Evolutionary conservation across 1,284 basidiomycete genomes (phyloP).

Genomic region (Pseudomicrostroma phylloplanum): DNA sequence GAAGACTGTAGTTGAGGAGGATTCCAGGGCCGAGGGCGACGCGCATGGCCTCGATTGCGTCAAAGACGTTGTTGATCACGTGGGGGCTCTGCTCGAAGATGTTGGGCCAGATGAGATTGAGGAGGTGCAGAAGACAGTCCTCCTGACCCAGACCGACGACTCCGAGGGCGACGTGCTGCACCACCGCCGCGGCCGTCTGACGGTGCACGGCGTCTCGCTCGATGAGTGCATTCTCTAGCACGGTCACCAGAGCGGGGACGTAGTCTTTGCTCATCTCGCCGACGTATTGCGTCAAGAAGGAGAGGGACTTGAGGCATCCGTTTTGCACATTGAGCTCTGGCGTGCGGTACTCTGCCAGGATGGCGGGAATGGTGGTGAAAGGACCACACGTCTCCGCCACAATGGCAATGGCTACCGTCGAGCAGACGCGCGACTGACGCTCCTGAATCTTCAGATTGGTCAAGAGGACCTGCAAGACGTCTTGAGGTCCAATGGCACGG

Average conservation of each 20-base stretch:
- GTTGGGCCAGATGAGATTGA: slow-evolving; percentile 99
- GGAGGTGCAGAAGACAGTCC: slow-evolving; percentile 91
- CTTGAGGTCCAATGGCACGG: slow-evolving; percentile 97
- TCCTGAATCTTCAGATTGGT: slow-evolving; percentile 98
- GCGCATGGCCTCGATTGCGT: slow-evolving; percentile 88
- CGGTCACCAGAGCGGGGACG: slow-evolving; percentile 90
- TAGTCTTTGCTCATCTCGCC: slow-evolving; percentile 99
- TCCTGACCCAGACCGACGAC: slow-evolving; percentile 95
- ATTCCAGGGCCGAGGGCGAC: slow-evolving; percentile 90
- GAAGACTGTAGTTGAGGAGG: slow-evolving; percentile 67
- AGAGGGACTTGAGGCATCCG: slow-evolving; percentile 96
- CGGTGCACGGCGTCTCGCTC: slow-evolving; percentile 97
- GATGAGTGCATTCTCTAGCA: slow-evolving; percentile 94
- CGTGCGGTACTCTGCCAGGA: slow-evolving; percentile 96
- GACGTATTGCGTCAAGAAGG: slow-evolving; percentile 98
- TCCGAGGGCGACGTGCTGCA: slow-evolving; percentile 94
- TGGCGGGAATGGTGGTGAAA: slow-evolving; percentile 98
- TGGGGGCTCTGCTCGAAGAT: slow-evolving; percentile 97
- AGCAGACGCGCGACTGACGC: slow-evolving; percentile 96
- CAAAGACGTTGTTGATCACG: slow-evolving; percentile 73
- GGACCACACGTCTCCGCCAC: slow-evolving; percentile 89
- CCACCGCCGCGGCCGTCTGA: slow-evolving; percentile 96
- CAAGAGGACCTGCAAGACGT: slow-evolving; percentile 88
- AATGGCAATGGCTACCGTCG: slow-evolving; percentile 84
- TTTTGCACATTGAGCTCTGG: slow-evolving; percentile 93